Evolutionary conservation across 371 early-diverging fungal genomes (phyloP).

Genomic region (Mortierella sp.): DNA sequence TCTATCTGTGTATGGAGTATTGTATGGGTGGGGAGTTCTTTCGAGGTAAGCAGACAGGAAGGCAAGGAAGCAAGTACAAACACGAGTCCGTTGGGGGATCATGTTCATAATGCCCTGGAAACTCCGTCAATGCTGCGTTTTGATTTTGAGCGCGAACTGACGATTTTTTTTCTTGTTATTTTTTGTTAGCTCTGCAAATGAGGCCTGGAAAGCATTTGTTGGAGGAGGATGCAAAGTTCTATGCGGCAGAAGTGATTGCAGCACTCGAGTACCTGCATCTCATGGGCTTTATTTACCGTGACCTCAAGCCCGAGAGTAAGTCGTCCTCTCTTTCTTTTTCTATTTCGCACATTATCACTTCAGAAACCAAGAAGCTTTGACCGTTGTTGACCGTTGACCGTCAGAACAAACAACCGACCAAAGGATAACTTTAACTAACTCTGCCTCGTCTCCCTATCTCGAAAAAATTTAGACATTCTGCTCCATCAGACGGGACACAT

Average conservation of each 20-base stretch:
- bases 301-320: slow-evolving; percentile 99
- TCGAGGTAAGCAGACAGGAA: slow-evolving; percentile 67
- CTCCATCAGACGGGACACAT: slow-evolving; percentile 96
- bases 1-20: slow-evolving; percentile 99
- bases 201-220: slow-evolving; percentile 87
- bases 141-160: background rate
- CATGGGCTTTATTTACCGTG: slow-evolving; percentile 97
- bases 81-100: background rate
- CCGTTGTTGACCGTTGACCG: background rate
- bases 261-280: slow-evolving; percentile 97
- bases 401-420: background rate
- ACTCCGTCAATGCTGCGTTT: background rate
- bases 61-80: too few relatives aligned
- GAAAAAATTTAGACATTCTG: slow-evolving; percentile 78
- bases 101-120: background rate
- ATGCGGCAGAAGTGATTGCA: slow-evolving; percentile 96
- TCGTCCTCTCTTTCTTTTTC: background rate
- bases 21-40: slow-evolving; percentile 99
- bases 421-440: background rate
- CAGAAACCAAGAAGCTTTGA: background rate
- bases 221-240: slow-evolving; percentile 95
- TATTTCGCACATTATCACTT: background rate
- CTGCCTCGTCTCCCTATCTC: background rate
- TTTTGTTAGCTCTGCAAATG: slow-evolving; percentile 77
- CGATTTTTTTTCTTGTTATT: background rate